These are phyloP conservation scores for Wallacemonas sp. DNA, from an alignment of 208 protist genomes.

Conservation along the genomic window DNA sequence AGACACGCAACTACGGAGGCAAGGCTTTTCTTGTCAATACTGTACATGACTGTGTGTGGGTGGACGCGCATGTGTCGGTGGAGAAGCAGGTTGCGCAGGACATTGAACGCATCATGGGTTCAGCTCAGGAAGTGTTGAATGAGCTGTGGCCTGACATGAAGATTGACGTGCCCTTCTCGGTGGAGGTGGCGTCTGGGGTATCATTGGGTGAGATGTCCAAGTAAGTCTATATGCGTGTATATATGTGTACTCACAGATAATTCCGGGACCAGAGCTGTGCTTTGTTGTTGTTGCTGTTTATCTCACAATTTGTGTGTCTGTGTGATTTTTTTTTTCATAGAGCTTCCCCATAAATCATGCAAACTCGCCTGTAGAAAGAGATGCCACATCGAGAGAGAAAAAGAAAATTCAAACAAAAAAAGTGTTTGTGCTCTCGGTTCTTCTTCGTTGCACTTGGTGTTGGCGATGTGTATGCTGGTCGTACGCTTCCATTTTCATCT, in stretches of 20 bases:
- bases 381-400: too few species aligned
- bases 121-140: conserved; percentile 71
- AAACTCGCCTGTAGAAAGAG: too few species aligned
- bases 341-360: neutral
- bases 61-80: conserved; percentile 82
- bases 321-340: conserved; percentile 13
- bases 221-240: too few species aligned
- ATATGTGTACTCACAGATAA: too few species aligned
- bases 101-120: conserved; percentile 65
- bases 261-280: neutral
- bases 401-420: too few species aligned
- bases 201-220: conserved; percentile 74
- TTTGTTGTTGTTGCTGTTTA: conserved; percentile 4
- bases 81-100: conserved; percentile 76
- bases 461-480: too few species aligned
- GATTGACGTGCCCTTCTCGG: conserved; percentile 86
- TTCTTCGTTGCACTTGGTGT: too few species aligned
- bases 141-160: conserved; percentile 84
- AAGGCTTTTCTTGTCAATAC: conserved; percentile 91
- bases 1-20: conserved; percentile 67
- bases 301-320: too few species aligned
- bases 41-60: conserved; percentile 92
- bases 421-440: too few species aligned
- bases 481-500: too few species aligned
- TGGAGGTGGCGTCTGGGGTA: conserved; percentile 68